Evolutionary conservation across 768 basidiomycete species (phyloP), one percentile per base, ranked within the genome.

Genomic region (Mycena filopes): DNA sequence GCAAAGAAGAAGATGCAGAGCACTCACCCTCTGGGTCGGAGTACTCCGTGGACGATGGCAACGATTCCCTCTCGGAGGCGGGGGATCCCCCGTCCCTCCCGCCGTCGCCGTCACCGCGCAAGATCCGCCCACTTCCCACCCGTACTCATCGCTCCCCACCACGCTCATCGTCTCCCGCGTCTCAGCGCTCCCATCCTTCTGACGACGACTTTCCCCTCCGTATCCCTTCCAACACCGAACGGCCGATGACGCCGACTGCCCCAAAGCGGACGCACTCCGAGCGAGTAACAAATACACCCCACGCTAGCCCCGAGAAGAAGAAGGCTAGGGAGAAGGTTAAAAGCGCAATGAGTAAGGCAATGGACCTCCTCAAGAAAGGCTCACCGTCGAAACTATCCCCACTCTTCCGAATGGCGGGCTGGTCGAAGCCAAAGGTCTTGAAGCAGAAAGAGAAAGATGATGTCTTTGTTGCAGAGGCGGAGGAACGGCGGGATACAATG

Each of bases 301-400:
- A 58, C n/a, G 36, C 45, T 9, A 65, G 63, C 55, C 63, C 63
- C 10, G 38, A 2, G 4, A 64, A 60, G 46, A 66, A 66, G 31
- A 55, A 33, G 16, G 59, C 42, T 4, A 63, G 50, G 25, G 54
- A 56, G 28, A 56, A 50, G 54, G 62, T 49, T 23, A 56, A 16
- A 23, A 49, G 46, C 28, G 62, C 62, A 16, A 63, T 55, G 23
- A 49, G 38, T 20, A 46, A 49, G 15, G 58, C 48, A 21, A 42
- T 57, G 46, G 36, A 38, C 13, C 0, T 45, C 9, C 13, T 55
- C 3, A 66, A 66, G 23, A 12, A 38, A 3, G 46, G 36, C 53
- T 56, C 54, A 29, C 56, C 56, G 21, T 53, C 56, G 1, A 65
- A 59, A 26, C 2, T 53, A 7, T 47, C 58, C 42, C 29, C 40